These are phyloP conservation scores for Helicocarpus griseus DNA, from an alignment of 2,329 filamentous ascomycete species.

Conservation along the genomic window DNA sequence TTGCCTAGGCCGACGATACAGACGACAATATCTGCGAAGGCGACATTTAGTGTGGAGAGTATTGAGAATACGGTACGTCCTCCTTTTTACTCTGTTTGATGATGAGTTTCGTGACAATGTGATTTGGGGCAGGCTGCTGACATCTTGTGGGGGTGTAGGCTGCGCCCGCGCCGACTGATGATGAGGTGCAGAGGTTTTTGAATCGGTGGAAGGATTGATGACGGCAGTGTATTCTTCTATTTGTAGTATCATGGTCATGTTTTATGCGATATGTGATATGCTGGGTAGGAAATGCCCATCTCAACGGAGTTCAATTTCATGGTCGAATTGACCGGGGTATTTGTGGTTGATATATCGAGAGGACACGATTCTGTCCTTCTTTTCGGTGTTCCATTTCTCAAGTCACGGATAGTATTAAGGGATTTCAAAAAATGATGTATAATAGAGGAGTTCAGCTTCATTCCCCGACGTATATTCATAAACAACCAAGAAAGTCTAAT, in stretches of 20 bases:
- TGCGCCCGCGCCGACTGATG: slow-evolving; percentile 42
- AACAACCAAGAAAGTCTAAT: too few species aligned
- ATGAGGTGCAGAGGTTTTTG: slow-evolving; percentile 49
- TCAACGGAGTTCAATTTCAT: not conserved
- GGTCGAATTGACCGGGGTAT: not conserved
- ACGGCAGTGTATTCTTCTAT: not conserved
- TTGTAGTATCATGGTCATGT: not conserved
- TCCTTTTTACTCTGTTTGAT: not conserved
- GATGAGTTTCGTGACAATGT: too few species aligned
- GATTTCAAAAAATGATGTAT: too few species aligned
- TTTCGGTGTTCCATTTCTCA: not conserved
- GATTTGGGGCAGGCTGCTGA: not conserved
- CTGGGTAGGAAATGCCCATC: not conserved
- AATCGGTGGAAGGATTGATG: slow-evolving; percentile 50
- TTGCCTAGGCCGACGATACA: slow-evolving; percentile 37
- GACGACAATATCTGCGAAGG: slow-evolving; percentile 41
- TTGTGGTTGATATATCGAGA: not conserved
- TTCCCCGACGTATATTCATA: too few species aligned
- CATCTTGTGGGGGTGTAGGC: slow-evolving; percentile 31
- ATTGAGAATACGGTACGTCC: slow-evolving; percentile 49
- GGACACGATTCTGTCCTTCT: not conserved
- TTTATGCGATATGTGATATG: not conserved
- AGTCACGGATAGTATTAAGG: too few species aligned
- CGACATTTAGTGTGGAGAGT: slow-evolving; percentile 41
- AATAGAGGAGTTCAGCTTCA: too few species aligned